These are phyloP conservation scores for Phytophthora sansomeana DNA, from an alignment of 352 stramenopile genomes.

Conservation along the genomic window DNA sequence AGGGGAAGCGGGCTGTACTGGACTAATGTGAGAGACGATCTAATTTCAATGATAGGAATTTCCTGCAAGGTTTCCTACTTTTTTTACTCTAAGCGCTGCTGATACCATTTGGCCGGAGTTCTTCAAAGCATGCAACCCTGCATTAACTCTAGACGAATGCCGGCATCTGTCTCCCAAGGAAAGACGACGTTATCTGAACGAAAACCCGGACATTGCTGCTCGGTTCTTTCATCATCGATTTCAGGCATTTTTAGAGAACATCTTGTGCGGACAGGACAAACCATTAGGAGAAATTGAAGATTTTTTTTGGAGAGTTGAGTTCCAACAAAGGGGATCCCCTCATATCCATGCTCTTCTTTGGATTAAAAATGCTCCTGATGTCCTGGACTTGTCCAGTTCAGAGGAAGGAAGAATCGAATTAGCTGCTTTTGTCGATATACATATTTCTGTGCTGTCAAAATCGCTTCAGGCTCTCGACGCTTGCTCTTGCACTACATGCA, in stretches of 20 bases:
- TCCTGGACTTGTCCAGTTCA: conserved; percentile 1
- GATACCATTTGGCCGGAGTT: conserved; percentile 34
- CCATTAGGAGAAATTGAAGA: conserved; percentile 1
- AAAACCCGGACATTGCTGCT: conserved; percentile 6
- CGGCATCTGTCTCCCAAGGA: background rate
- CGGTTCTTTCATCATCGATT: conserved; percentile 11
- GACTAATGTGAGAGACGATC: background rate
- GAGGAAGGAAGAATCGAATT: background rate
- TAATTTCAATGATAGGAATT: conserved; percentile 12
- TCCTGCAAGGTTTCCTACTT: conserved; percentile 9
- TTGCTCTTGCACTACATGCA: background rate
- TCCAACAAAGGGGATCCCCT: no score
- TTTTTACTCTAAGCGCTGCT: conserved; percentile 30
- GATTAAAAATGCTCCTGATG: conserved; percentile 3
- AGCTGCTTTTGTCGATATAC: conserved; percentile 4
- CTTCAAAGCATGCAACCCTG: conserved; percentile 22
- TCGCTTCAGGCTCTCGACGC: background rate
- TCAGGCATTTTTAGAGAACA: conserved; percentile 7
- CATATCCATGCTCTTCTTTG: background rate
- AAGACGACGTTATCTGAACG: background rate
- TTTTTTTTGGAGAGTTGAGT: background rate
- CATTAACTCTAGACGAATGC: conserved; percentile 4
- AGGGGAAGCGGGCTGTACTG: conserved; percentile 15
- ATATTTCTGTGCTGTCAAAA: conserved; percentile 8
- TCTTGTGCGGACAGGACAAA: conserved; percentile 1